Conservation (phyloP, 1,284 basidiomycete species). For the Cystobasidium slooffiae region DNA sequence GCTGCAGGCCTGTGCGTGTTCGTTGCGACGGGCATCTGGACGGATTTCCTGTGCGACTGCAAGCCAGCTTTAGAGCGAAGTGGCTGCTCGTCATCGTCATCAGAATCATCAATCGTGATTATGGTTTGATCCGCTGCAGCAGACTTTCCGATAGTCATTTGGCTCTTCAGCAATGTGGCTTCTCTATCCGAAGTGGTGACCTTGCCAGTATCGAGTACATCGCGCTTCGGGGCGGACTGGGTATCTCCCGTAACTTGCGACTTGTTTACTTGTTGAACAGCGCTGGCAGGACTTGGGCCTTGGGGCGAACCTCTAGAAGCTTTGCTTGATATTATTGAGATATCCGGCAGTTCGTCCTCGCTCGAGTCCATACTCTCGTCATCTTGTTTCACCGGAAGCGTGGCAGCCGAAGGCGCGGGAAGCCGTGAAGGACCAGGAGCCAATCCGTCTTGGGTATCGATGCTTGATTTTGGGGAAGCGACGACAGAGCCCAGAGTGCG, state of each 20-base stretch:
- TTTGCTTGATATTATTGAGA: neutral
- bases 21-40: too few species aligned
- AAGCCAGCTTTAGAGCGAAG: too few species aligned
- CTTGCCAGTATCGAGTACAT: too few species aligned
- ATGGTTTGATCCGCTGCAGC: neutral
- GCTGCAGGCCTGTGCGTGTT: neutral
- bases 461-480: neutral
- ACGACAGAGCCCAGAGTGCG: neutral
- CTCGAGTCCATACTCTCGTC: neutral
- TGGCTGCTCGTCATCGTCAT: neutral
- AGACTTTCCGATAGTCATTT: neutral
- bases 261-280: too few species aligned
- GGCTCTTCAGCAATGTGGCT: neutral
- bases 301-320: neutral
- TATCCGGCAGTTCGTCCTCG: slow-evolving; percentile 32
- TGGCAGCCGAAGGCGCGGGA: neutral
- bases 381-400: neutral
- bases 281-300: neutral
- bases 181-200: neutral
- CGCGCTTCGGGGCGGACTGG: too few species aligned
- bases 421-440: neutral
- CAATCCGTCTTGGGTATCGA: neutral
- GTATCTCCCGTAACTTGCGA: too few species aligned
- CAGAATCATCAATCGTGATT: slow-evolving; percentile 21
- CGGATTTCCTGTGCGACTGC: too few species aligned